Percentiles rank a stretch among this genome's conserved stretches.
These are phyloP conservation scores for Podospora anserina DNA, from an alignment of 495 filamentous ascomycete genomes.

Conservation along the genomic window DNA sequence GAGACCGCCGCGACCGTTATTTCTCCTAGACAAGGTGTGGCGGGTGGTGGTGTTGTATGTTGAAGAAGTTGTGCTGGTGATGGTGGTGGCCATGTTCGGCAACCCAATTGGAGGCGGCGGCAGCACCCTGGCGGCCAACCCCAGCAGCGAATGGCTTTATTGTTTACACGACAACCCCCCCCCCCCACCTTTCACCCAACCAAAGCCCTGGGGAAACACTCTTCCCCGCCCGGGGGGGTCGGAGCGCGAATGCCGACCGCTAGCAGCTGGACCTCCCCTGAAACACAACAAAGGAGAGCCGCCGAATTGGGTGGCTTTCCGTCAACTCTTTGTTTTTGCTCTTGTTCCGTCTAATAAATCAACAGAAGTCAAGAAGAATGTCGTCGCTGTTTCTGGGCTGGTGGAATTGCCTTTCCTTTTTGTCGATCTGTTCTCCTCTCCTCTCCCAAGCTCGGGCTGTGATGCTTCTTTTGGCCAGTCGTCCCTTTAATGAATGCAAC, in stretches of 20 bases:
- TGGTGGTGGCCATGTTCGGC: slow-evolving; percentile 33
- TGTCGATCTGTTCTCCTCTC: background rate
- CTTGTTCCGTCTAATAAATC: no score
- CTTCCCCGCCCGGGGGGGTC: slow-evolving; percentile 1
- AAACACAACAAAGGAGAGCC: no score
- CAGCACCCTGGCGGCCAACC: slow-evolving; percentile 17
- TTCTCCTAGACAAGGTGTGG: slow-evolving; percentile 53
- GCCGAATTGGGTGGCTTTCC: no score
- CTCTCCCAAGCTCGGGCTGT: background rate
- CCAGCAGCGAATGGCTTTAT: slow-evolving; percentile 15
- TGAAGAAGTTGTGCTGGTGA: slow-evolving; percentile 51
- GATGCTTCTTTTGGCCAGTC: background rate
- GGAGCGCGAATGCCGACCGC: background rate
- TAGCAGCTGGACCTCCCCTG: background rate
- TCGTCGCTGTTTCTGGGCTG: slow-evolving; percentile 12
- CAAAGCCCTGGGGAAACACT: background rate
- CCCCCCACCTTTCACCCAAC: slow-evolving; percentile 12
- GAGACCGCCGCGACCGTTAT: slow-evolving; percentile 38
- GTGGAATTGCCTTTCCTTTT: background rate
- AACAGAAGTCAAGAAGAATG: slow-evolving; percentile 1
- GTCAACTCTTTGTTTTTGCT: no score
- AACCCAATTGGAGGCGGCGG: slow-evolving; percentile 10
- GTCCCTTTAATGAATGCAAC: background rate
- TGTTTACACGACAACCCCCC: slow-evolving; percentile 29
- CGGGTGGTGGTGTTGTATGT: slow-evolving; percentile 73